Percentiles rank a stretch among this genome's conserved stretches.
These are phyloP conservation scores for Leptodermis oblonga DNA, from an alignment of 257 asterid genomes.

Conservation along the genomic window DNA sequence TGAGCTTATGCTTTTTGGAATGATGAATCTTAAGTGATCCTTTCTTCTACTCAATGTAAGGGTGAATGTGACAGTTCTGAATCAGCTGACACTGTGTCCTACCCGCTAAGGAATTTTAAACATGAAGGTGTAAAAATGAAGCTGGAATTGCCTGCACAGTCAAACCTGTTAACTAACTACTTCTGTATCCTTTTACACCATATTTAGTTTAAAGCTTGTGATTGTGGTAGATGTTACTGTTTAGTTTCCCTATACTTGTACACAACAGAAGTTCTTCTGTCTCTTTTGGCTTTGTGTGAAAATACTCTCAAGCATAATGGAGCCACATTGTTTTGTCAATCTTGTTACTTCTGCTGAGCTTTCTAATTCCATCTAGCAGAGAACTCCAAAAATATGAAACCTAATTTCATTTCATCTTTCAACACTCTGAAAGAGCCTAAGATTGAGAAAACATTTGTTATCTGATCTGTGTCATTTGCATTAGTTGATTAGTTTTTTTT, in stretches of 20 bases:
- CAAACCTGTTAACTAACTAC: conserved; percentile 82
- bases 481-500: too few species aligned
- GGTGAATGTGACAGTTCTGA: conserved; percentile 34
- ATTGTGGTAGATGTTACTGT: background rate
- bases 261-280: background rate
- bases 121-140: conserved; percentile 57
- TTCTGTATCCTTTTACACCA: conserved; percentile 70
- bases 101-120: conserved; percentile 56
- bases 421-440: background rate
- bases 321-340: background rate
- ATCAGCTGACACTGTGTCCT: conserved; percentile 33
- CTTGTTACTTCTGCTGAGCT: background rate
- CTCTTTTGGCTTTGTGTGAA: background rate
- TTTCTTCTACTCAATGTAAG: conserved; percentile 33
- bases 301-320: background rate
- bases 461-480: background rate
- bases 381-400: background rate
- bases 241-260: background rate
- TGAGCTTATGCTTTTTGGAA: background rate
- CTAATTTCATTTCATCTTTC: background rate
- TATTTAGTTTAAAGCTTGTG: conserved; percentile 2
- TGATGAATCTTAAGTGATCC: background rate
- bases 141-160: conserved; percentile 89
- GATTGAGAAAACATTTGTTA: background rate
- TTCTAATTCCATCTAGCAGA: background rate